Evolutionary conservation across 2,329 filamentous ascomycete species (phyloP).

Genomic region (Alternaria conjuncta): DNA sequence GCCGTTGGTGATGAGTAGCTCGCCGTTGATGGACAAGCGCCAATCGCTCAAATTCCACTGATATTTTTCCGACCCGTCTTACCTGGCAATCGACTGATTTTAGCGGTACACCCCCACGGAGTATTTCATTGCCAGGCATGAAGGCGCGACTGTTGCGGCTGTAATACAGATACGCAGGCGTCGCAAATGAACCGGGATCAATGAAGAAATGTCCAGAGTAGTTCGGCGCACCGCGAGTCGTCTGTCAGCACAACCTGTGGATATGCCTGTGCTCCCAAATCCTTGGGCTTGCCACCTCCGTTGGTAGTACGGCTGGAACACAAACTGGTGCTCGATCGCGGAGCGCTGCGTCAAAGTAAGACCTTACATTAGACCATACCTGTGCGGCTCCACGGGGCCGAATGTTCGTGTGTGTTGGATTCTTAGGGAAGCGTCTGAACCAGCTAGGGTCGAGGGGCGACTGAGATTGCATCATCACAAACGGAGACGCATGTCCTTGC

Average conservation of each 20-base stretch:
- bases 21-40: not conserved
- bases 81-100: not conserved
- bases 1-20: not conserved
- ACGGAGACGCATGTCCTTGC: not conserved
- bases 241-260: not conserved
- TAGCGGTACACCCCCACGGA: not conserved
- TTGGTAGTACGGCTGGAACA: conserved; percentile 3
- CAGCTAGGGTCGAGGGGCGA: not conserved
- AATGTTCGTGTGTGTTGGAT: not conserved
- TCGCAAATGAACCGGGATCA: not conserved
- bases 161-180: not conserved
- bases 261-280: not conserved
- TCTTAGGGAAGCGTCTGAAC: not conserved
- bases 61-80: not conserved
- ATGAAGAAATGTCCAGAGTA: not conserved
- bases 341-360: not conserved
- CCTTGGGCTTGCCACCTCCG: not conserved
- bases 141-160: not conserved
- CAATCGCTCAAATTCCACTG: not conserved
- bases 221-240: not conserved
- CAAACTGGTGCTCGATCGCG: not conserved
- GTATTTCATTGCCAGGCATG: not conserved
- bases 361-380: not conserved
- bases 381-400: not conserved
- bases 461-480: not conserved